phyloP scores from a whole-genome alignment of 1,284 basidiomycete genomes.

The Cryptococcus floricola region DNA sequence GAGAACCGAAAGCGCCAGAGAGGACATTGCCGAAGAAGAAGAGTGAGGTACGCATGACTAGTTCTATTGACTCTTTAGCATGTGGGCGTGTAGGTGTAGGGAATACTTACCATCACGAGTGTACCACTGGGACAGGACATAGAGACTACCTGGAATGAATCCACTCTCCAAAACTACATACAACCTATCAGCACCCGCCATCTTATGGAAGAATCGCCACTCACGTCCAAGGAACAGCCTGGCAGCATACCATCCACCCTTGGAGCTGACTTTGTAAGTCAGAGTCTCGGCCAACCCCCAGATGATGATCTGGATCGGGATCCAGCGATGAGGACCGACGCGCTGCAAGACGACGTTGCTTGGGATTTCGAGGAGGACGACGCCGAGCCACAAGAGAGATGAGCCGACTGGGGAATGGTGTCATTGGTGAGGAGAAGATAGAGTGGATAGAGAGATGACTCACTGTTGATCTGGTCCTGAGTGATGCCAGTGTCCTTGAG shows the following conservation, averaged over 20 bases:
- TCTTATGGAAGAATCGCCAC: constrained; percentile 56
- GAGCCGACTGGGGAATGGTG: constrained; percentile 16
- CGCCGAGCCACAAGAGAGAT: constrained; percentile 36
- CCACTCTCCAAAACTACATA: constrained; percentile 58
- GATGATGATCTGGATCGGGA: constrained; percentile 8
- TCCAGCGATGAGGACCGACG: constrained; percentile 20
- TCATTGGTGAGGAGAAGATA: background rate
- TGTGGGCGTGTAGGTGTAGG: constrained; percentile 9
- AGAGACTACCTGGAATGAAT: constrained; percentile 25
- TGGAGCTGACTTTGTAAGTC: background rate
- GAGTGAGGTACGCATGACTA: constrained; percentile 29
- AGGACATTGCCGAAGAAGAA: constrained; percentile 46
- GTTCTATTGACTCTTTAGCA: constrained; percentile 15
- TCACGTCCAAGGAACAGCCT: constrained; percentile 53
- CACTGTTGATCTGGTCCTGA: constrained; percentile 39
- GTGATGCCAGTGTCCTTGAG: constrained; percentile 31
- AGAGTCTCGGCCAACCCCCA: background rate
- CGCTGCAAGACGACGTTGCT: constrained; percentile 29
- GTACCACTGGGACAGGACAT: constrained; percentile 24
- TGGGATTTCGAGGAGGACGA: constrained; percentile 42
- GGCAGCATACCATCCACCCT: constrained; percentile 28
- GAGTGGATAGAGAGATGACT: background rate
- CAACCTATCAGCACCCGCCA: constrained; percentile 59
- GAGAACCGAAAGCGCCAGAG: constrained; percentile 20
- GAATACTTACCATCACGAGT: constrained; percentile 2